Evolutionary conservation across 2,329 filamentous ascomycete species (phyloP).

Genomic region (Nakataea oryzae): DNA sequence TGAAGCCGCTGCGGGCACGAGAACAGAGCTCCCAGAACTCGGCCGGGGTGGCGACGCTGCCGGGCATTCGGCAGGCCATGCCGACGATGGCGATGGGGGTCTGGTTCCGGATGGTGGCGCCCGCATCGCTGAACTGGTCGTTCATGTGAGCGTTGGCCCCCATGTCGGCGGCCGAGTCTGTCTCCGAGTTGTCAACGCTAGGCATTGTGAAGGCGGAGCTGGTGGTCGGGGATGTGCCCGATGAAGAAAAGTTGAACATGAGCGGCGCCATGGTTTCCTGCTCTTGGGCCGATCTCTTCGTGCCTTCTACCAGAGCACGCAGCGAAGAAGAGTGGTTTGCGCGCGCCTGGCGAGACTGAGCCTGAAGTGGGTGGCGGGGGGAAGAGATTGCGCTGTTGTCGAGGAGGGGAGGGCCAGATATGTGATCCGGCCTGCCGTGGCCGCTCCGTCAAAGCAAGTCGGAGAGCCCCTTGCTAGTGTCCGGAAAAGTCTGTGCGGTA

Average conservation of each 20-base stretch:
- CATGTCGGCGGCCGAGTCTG: constrained; percentile 3
- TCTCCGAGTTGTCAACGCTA: neutral
- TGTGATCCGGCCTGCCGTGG: neutral
- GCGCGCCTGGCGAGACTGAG: neutral
- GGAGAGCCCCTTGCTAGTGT: too few relatives aligned
- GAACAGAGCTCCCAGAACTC: constrained; percentile 20
- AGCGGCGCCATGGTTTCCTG: constrained; percentile 1
- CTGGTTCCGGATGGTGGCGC: constrained; percentile 4
- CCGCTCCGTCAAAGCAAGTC: neutral
- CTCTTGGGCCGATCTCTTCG: neutral
- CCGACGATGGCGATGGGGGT: constrained; percentile 20
- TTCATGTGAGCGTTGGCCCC: neutral
- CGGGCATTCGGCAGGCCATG: constrained; percentile 18
- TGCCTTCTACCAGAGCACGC: neutral
- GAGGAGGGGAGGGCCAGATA: neutral
- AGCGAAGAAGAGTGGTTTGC: neutral
- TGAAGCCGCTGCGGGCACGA: constrained; percentile 15
- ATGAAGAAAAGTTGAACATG: constrained; percentile 2
- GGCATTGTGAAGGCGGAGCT: constrained; percentile 1
- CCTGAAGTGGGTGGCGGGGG: too few relatives aligned
- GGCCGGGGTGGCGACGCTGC: constrained; percentile 15
- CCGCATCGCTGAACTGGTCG: constrained; percentile 7
- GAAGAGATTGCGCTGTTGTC: neutral
- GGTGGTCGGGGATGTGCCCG: constrained; percentile 2
- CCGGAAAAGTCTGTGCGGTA: neutral